Base-by-base conservation (phyloP, 805 yeast species). In the Cyberlindnera maritima region DNA sequence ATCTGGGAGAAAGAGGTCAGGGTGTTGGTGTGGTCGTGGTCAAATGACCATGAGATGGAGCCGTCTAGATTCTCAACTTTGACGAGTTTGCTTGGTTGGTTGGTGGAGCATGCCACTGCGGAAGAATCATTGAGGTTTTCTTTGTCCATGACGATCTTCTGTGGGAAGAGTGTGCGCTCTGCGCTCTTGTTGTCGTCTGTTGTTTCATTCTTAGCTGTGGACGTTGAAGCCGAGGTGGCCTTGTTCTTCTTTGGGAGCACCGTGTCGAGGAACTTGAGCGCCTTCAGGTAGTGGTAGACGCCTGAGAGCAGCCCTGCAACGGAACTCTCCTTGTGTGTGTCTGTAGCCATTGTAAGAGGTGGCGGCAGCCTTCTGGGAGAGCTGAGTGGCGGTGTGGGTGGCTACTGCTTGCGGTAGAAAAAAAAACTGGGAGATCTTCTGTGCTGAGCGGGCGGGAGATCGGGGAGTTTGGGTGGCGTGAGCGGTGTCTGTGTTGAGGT, bases 31-130 rank as follows among this genome's bases (percentile, higher is more conserved):
- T 41, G 36, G 25, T 44, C 28, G 14, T 46, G 50, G 2, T 57
- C 72, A 46, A 81, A 71, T 14, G 72, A 71, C 79, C 84, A 81
- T 46, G 77, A 81, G 14, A 80, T 70, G 51, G 77, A 80, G 3
- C 85, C 87, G 29, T 71, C 69, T 14, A 61, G 63, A 55, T 77
- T 79, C 41, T 74, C 75, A 51, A 72, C 68, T 4, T 83, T 80
- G n/a, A 77, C 62, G 38, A 78, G 66, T 43, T 76, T 68, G 2
- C 81, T 68, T 32, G 77, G 40, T 69, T 41, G 68, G 56, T 15
- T 72, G 70, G 83, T 78, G 23, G 84, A 75, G 58, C 85, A 80
- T 38, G 63, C 54, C 2, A 51, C 49, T 0, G 62, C 61, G 3
- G 50, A 37, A 1, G 55, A 25, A 3, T 49, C 50, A 8, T 48